phyloP scores from a whole-genome alignment of 2,329 filamentous ascomycete species.

The Monilinia aucupariae region DNA sequence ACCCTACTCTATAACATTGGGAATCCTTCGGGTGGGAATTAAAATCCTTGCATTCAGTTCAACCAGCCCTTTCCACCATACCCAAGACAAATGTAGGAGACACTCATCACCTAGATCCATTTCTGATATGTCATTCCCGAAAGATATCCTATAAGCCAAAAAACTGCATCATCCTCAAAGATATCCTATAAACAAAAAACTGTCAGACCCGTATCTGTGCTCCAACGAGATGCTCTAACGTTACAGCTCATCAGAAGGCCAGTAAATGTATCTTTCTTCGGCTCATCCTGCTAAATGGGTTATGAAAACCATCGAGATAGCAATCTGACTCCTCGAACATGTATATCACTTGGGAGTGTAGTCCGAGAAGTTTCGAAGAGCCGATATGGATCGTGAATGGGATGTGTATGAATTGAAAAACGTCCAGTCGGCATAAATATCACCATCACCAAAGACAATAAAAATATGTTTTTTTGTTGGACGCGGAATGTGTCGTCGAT shows the following conservation, averaged over 20 bases:
- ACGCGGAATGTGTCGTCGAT: constrained; percentile 32
- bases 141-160: no score
- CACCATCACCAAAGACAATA: constrained; percentile 10
- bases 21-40: no score
- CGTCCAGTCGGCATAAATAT: background rate
- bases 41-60: no score
- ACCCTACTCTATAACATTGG: no score
- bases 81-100: background rate
- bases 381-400: constrained; percentile 20
- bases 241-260: constrained; percentile 60
- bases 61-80: no score
- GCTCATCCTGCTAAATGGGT: constrained; percentile 24
- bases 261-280: constrained; percentile 36
- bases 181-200: background rate
- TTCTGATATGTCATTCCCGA: no score
- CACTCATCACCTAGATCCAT: constrained; percentile 2
- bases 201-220: constrained; percentile 67
- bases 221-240: constrained; percentile 52
- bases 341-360: constrained; percentile 31
- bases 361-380: constrained; percentile 36
- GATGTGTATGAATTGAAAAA: constrained; percentile 19
- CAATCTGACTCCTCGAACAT: constrained; percentile 35
- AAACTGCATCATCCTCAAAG: background rate
- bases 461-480: constrained; percentile 26
- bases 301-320: constrained; percentile 33